Evolutionary conservation across 1,284 basidiomycete genomes (phyloP), one percentile per base, ranked within the genome.

Genomic region (Ceratobasidium sp.): DNA sequence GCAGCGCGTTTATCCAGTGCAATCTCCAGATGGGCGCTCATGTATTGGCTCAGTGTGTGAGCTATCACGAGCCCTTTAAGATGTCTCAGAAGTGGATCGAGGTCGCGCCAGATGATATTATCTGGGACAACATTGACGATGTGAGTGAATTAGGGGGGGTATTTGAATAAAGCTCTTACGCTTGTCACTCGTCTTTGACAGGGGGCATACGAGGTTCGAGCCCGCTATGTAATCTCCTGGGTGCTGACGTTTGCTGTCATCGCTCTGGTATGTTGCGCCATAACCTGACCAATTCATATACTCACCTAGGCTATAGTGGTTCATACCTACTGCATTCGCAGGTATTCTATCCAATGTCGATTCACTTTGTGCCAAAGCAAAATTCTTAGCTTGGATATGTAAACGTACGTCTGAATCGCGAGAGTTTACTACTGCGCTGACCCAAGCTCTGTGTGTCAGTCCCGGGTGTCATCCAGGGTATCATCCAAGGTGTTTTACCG

Each of bases 11-110:
- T 82, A 88, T 99, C 76, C 92, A 95, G 36, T 99, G 99, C 88
- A 91, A 97, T 82, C 88, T 90, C 79, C 97, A 99, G 84, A 93
- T 98, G 78, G 94, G 94, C 0, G 95, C 95, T n/a, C 95, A 97
- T 82, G 86, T 97, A 81, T 94, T 93, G 0, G 87, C 87, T 22
- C 89, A 93, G 81, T 86, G 87, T 6, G 83, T 96, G 33, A 84
- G 89, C 1, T 93, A 96, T 80, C 90, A 95, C 78, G 89, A 91
- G 75, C 94, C 94, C 45, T 94, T 94, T 77, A 86, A 90, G 31
- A 93, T 95, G 90, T 81, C 84, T n/a, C 82, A 84, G 64, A 89
- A 89, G 77, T 91, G 88, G 79, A 85, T 91, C 22, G 93, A 94
- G 77, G 89, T 97, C 56, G 87, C 90, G 1, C 94, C 95, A 0